Base-by-base conservation (phyloP, 129 eudicot genomes). In the Cynara cardunculus region DNA sequence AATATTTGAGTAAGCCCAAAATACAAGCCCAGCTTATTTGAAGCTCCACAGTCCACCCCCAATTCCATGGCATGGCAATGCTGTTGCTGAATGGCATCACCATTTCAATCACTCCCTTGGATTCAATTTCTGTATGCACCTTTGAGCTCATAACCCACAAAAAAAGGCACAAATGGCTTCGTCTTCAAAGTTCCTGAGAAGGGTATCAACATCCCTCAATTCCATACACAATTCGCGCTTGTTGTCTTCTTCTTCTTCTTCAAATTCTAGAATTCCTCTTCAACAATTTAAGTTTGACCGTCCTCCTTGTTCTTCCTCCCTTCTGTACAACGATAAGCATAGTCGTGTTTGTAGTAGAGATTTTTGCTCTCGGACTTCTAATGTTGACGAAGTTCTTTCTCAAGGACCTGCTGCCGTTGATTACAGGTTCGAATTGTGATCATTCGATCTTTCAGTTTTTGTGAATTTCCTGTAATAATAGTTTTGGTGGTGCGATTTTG, bases 401-500 rank as follows among this genome's bases (percentile, higher is more conserved):
- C 85, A 85, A 69, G 91, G 88, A n/a, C 96, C 96, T 16, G 84
- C 88, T 49, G 37, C 95, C 46, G 73, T 90, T 71, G 95, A 92
- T 85, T 88, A 92, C 90, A 73, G 91, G 97, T 90, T 66, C 35
- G 81, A 75, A 26, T 8, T 44, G 27, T 28, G 2, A 73, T 67
- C 75, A 81, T 74, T 74, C 37, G 8, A 18, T 49, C 74, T 30
- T 44, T 21, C 9, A 32, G 1, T 2, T 68, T 64, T 64, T 64
- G 26, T 64, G 13, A 64, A 19, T 64, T 7, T 24, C 69, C 5
- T 21, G 1, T 22, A 64, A 9, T 64, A 1, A 22, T 64, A 64
- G 27, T 64, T 64, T 64, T 7, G 16, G 16, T 64, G 27, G 28
- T 64, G 16, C 27, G 27, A 64, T 64, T 64, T 64, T 64, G 69